Conservation (phyloP, 208 protist species). For the Sergeia podlipaevii region DNA sequence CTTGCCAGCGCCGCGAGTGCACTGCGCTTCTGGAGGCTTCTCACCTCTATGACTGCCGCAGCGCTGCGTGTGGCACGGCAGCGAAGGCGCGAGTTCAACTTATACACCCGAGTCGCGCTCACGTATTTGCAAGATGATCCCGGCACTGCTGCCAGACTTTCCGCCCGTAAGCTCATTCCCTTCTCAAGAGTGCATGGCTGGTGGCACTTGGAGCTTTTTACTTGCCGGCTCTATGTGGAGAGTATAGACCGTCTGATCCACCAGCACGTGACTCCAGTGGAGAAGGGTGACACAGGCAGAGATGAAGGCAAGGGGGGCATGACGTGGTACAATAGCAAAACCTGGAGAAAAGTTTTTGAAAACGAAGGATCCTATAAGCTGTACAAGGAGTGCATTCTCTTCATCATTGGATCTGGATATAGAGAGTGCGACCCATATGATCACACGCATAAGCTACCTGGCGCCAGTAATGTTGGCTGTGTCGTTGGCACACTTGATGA, state of each 20-base stretch:
- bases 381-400: conserved; percentile 43
- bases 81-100: conserved; percentile 33
- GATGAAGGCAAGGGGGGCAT: background rate
- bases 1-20: conserved; percentile 25
- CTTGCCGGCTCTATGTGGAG: conserved; percentile 54
- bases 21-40: conserved; percentile 36
- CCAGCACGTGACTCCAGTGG: conserved; percentile 5
- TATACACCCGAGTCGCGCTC: conserved; percentile 47
- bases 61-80: conserved; percentile 28
- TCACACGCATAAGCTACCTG: too few relatives aligned
- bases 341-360: too few relatives aligned
- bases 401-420: conserved; percentile 16
- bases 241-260: conserved; percentile 32
- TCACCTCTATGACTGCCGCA: conserved; percentile 37
- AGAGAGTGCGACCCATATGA: too few relatives aligned
- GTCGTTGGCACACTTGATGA: too few relatives aligned
- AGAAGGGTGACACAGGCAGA: background rate
- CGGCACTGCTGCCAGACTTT: conserved; percentile 29
- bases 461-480: too few relatives aligned
- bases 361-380: conserved; percentile 23
- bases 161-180: conserved; percentile 41
- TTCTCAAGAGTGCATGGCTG: conserved; percentile 45
- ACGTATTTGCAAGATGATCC: conserved; percentile 45
- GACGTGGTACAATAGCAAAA: background rate
- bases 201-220: conserved; percentile 38